Conservation (phyloP, 139 green algal species). For the Pedinophyceae sp. region DNA sequence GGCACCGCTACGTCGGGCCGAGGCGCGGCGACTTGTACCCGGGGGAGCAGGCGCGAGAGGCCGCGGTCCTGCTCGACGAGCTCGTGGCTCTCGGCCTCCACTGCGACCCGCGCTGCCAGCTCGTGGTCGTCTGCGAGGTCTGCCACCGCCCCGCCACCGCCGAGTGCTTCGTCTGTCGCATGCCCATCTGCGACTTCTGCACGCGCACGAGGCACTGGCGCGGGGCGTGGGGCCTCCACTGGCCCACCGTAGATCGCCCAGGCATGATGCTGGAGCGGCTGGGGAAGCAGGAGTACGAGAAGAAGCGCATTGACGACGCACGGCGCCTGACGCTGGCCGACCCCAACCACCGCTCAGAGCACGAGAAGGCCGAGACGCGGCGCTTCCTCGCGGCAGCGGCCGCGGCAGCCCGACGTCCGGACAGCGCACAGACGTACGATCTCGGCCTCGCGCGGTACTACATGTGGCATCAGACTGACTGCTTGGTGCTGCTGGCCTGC, state of each 20-base stretch:
- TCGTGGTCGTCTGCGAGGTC: constrained; percentile 74
- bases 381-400: background rate
- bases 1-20: constrained; percentile 41
- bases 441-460: constrained; percentile 41
- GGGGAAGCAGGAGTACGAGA: constrained; percentile 50
- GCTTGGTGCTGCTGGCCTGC: constrained; percentile 33
- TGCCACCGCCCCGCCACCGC: constrained; percentile 59
- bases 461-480: constrained; percentile 57
- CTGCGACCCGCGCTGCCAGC: constrained; percentile 35
- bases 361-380: constrained; percentile 4
- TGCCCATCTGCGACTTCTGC: constrained; percentile 72
- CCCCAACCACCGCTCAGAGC: constrained; percentile 20
- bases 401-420: background rate
- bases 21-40: constrained; percentile 7
- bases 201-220: constrained; percentile 63
- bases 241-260: constrained; percentile 45
- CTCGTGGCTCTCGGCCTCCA: constrained; percentile 34
- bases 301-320: constrained; percentile 54
- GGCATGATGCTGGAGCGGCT: constrained; percentile 43
- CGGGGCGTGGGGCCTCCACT: constrained; percentile 43
- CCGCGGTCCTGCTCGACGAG: constrained; percentile 60
- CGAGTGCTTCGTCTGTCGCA: constrained; percentile 51
- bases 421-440: constrained; percentile 17
- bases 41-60: constrained; percentile 15
- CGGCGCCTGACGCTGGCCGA: constrained; percentile 20